Evolutionary conservation across 805 yeast genomes (phyloP).

Genomic region (Ogataea nonfermentans): DNA sequence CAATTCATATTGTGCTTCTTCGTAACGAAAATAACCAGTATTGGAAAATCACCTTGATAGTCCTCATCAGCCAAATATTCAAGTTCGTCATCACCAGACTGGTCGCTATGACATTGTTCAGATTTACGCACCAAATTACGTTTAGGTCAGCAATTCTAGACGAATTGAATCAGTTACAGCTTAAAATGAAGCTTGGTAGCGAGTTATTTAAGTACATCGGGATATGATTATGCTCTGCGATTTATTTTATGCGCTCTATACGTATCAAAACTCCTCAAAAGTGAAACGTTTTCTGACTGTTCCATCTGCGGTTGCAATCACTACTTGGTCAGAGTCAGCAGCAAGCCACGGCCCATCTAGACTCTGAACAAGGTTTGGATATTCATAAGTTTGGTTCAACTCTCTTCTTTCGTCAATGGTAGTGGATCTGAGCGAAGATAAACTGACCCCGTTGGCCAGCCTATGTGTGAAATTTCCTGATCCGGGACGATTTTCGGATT

Average conservation of each 20-base stretch:
- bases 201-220: conserved; percentile 20
- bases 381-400: conserved; percentile 65
- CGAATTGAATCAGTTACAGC: conserved; percentile 27
- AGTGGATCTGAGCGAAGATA: conserved; percentile 31
- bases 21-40: conserved; percentile 27
- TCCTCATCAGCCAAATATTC: conserved; percentile 24
- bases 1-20: conserved; percentile 32
- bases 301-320: conserved; percentile 44
- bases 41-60: conserved; percentile 30
- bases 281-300: conserved; percentile 30
- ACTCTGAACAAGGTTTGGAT: conserved; percentile 66
- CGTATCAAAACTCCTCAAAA: conserved; percentile 25
- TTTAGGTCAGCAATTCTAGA: conserved; percentile 23
- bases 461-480: conserved; percentile 1
- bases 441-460: conserved; percentile 9
- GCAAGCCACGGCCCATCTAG: conserved; percentile 88
- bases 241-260: conserved; percentile 4
- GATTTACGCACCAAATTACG: conserved; percentile 21
- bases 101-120: conserved; percentile 20
- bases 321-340: conserved; percentile 54
- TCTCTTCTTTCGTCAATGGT: conserved; percentile 83
- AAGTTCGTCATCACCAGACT: conserved; percentile 23
- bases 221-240: conserved; percentile 1
- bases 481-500: not conserved
- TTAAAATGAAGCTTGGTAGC: conserved; percentile 20